Evolutionary conservation across 371 early-diverging fungal genomes (phyloP).

Genomic region (Apophysomyces elegans): DNA sequence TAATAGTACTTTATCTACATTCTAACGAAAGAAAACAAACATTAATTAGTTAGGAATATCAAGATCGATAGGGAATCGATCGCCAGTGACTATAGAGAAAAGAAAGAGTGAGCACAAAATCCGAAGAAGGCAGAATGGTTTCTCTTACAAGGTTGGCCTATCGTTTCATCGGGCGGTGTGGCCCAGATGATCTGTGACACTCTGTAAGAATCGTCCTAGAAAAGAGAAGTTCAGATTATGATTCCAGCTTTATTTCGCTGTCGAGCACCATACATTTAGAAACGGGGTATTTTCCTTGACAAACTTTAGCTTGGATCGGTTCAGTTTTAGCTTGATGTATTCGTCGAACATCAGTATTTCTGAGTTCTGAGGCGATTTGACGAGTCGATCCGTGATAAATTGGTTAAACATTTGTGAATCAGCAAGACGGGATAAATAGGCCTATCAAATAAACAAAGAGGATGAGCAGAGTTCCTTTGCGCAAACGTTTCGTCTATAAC

Average conservation of each 20-base stretch:
- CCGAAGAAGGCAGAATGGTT: background rate
- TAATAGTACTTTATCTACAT: constrained; percentile 9
- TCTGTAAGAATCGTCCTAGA: constrained; percentile 45
- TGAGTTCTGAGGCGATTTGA: constrained; percentile 67
- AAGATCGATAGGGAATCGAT: constrained; percentile 42
- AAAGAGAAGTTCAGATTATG: background rate
- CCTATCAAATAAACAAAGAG: constrained; percentile 20
- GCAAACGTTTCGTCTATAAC: background rate
- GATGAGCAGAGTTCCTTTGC: background rate
- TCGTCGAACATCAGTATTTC: constrained; percentile 84
- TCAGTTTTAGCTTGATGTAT: constrained; percentile 79
- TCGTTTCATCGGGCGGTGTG: constrained; percentile 33
- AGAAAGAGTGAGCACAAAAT: background rate
- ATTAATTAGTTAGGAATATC: constrained; percentile 16
- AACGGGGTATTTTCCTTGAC: constrained; percentile 84
- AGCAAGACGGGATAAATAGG: constrained; percentile 64
- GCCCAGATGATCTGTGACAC: constrained; percentile 55
- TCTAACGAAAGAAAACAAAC: constrained; percentile 1
- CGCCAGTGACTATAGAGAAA: constrained; percentile 20
- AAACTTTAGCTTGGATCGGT: constrained; percentile 75
- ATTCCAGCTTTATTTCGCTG: background rate
- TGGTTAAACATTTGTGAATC: constrained; percentile 85
- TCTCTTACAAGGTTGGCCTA: constrained; percentile 9
- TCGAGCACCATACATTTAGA: constrained; percentile 51
- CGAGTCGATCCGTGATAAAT: constrained; percentile 76